Percentiles rank a stretch among this genome's conserved stretches.
Conservation (phyloP, 2,329 filamentous ascomycete genomes). For the Colletotrichum noveboracense region DNA sequence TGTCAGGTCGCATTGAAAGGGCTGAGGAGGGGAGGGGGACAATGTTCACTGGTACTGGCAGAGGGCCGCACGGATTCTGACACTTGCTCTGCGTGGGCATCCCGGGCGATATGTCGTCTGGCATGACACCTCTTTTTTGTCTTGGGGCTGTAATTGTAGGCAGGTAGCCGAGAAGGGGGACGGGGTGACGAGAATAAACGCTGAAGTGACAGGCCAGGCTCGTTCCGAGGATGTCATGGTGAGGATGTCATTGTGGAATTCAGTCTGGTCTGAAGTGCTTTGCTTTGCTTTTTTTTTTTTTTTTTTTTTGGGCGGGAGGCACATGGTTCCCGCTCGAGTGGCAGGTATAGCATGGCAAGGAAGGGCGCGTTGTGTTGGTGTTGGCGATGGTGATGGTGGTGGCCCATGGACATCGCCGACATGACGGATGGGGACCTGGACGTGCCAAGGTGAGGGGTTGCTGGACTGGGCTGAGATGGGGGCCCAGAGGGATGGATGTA, state of each 20-base stretch:
- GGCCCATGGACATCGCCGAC: not conserved
- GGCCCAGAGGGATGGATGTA: not conserved
- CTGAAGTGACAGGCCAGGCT: not conserved
- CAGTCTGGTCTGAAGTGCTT: not conserved
- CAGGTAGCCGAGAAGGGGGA: not conserved
- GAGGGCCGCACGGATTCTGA: not conserved
- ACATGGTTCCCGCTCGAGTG: not conserved
- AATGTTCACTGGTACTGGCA: not conserved
- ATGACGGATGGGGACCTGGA: not conserved
- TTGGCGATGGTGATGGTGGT: not conserved
- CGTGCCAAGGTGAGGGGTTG: not conserved
- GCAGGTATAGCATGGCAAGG: not conserved
- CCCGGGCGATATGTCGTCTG: not conserved
- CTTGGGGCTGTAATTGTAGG: not conserved
- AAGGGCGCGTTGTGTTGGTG: not conserved
- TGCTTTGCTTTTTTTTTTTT: not conserved
- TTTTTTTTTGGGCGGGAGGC: not conserved
- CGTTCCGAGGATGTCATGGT: not conserved
- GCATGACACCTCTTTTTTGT: not conserved
- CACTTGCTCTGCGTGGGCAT: not conserved
- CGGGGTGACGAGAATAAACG: not conserved
- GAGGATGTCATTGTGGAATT: not conserved
- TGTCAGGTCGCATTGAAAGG: not conserved
- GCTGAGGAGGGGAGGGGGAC: not conserved
- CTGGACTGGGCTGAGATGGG: not conserved